Evolutionary conservation across 768 basidiomycete species (phyloP).

Genomic region (Ramaria sp.): DNA sequence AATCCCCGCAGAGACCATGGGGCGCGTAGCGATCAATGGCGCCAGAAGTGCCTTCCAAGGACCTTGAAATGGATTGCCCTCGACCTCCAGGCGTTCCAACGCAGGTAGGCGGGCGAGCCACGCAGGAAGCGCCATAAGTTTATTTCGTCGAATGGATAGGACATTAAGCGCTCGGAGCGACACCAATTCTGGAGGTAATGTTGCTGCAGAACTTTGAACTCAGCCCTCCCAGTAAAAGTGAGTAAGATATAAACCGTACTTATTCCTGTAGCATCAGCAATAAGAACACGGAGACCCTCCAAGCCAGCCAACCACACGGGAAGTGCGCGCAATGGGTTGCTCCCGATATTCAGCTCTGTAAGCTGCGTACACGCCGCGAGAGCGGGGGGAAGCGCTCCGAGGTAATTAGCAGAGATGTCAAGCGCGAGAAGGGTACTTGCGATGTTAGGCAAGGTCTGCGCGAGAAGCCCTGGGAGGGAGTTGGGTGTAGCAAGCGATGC

Average conservation of each 20-base stretch:
- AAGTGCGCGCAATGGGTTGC: conserved; percentile 85
- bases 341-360: conserved; percentile 89
- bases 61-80: conserved; percentile 91
- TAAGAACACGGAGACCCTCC: conserved; percentile 63
- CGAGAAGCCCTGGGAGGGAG: conserved; percentile 67
- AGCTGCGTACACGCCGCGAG: conserved; percentile 72
- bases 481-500: conserved; percentile 72
- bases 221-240: not conserved
- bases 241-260: conserved; percentile 10
- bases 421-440: conserved; percentile 74
- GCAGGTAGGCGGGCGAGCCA: conserved; percentile 87
- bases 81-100: conserved; percentile 83
- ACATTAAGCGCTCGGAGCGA: conserved; percentile 78
- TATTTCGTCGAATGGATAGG: conserved; percentile 81
- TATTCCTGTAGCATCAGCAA: conserved; percentile 87
- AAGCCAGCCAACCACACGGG: conserved; percentile 80
- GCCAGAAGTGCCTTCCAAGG: conserved; percentile 87
- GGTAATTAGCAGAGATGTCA: conserved; percentile 85
- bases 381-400: conserved; percentile 72
- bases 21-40: conserved; percentile 48
- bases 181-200: conserved; percentile 64
- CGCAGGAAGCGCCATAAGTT: conserved; percentile 78
- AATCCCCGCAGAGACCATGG: not conserved
- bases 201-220: conserved; percentile 17
- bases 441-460: conserved; percentile 59